Evolutionary conservation across 192 early-diverging fungal genomes (phyloP), one percentile per base, ranked within the genome.

Genomic region (Coemansia sp.): DNA sequence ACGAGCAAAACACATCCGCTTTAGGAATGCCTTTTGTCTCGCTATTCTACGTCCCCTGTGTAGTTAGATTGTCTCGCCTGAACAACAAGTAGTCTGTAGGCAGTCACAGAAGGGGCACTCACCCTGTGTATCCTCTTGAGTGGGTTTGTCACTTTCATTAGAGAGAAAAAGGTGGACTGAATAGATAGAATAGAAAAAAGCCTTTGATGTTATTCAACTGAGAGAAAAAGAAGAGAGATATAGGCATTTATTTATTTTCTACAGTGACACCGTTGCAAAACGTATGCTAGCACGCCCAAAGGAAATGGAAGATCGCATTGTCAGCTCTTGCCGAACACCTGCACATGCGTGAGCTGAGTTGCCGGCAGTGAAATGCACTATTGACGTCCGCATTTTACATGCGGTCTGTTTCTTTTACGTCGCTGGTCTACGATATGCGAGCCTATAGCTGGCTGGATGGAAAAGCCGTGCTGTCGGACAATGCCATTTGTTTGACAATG

Each of bases 61-160:
- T 48, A 51, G 51, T 27, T 55, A 17, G 29, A 32, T 58, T 58
- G 55, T 58, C 23, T 42, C 39, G 39, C 3, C 15, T 4, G 39
- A 42, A 4, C 39, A 42, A 9, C 55, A 32, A 58, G 15, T 12
- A 15, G 15, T 17, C 55, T 25, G 9, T 51, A 11, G 45, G 45
- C 45, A 48, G 45, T 48, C 45, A 48, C 45, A 25, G 9, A 55
- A 29, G 12, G 48, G 15, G 6, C 8, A 58, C 55, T 58, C 55
- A 58, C 55, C 55, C n/a, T 58, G 29, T 58, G 55, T n/a, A 58
- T 58, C 55, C 31, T 32, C 27, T 58, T 32, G 55, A 58, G 55
- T 17, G 55, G 14, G 29, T 32, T 58, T 4, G 14, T 58, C 55
- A 6, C 29, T 5, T 58, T 58, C 55, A 58, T 58, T 58, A 32